Evolutionary conservation across 2,329 filamentous ascomycete genomes (phyloP).

Genomic region (Stromatinia cepivora): DNA sequence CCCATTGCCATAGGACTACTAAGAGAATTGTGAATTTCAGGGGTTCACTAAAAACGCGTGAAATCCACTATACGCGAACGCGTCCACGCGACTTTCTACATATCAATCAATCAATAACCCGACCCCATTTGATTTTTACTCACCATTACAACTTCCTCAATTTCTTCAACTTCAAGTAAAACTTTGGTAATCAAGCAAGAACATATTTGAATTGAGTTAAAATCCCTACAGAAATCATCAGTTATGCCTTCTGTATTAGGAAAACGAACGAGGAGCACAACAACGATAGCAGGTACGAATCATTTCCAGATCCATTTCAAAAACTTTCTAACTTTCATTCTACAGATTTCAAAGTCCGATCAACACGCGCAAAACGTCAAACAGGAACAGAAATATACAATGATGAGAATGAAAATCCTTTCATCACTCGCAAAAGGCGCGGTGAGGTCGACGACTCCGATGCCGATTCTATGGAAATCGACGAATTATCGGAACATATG

Average conservation of each 20-base stretch:
- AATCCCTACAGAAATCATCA: not conserved
- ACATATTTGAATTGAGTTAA: slow-evolving; percentile 18
- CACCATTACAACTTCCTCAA: slow-evolving; percentile 17
- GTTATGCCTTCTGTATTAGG: slow-evolving; percentile 47
- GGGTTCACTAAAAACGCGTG: not conserved
- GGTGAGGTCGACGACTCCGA: slow-evolving; percentile 39
- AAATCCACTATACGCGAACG: slow-evolving; percentile 20
- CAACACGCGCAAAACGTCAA: slow-evolving; percentile 48
- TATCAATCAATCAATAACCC: slow-evolving; percentile 1
- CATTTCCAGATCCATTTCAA: slow-evolving; percentile 22
- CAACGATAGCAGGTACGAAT: slow-evolving; percentile 42
- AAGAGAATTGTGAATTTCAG: slow-evolving; percentile 6
- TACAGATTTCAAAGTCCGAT: slow-evolving; percentile 33
- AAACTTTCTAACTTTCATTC: slow-evolving; percentile 24
- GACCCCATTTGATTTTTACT: not conserved
- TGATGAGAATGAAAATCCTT: slow-evolving; percentile 68
- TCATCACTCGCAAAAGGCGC: slow-evolving; percentile 43
- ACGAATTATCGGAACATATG: slow-evolving; percentile 40
- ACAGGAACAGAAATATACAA: slow-evolving; percentile 49
- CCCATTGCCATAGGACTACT: slow-evolving; percentile 5
- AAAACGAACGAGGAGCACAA: slow-evolving; percentile 48
- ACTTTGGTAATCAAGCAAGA: slow-evolving; percentile 25
- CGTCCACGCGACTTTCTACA: slow-evolving; percentile 8
- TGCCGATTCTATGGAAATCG: slow-evolving; percentile 48
- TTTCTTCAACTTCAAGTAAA: slow-evolving; percentile 12